phyloP scores from a whole-genome alignment of 768 basidiomycete species.

The Phylloporus sp. region DNA sequence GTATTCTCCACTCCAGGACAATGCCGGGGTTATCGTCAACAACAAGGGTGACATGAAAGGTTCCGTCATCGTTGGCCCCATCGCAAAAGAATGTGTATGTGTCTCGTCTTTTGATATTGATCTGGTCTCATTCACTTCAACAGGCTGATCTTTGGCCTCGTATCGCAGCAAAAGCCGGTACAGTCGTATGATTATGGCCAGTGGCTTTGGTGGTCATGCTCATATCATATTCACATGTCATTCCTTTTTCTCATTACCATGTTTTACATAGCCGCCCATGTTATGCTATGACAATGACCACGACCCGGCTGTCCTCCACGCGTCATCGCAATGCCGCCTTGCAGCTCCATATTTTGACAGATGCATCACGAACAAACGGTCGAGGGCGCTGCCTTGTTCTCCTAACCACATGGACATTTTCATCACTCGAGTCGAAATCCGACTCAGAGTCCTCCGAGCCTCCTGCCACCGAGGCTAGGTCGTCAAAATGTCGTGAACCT shows the following conservation, averaged over 20 bases:
- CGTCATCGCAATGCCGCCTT: not conserved
- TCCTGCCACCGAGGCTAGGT: not conserved
- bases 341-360: conserved; percentile 27
- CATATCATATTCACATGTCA: conserved; percentile 4
- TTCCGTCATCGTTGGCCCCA: conserved; percentile 91
- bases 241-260: conserved; percentile 4
- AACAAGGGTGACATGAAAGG: conserved; percentile 99
- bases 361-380: conserved; percentile 24
- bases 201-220: conserved; percentile 11
- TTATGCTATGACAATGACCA: conserved; percentile 22
- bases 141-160: conserved; percentile 98
- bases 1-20: conserved; percentile 52
- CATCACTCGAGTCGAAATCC: conserved; percentile 16
- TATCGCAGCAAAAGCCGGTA: conserved; percentile 98
- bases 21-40: conserved; percentile 96
- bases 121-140: not conserved
- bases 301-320: not conserved
- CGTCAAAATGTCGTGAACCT: conserved; percentile 72
- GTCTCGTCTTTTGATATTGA: not conserved
- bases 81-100: conserved; percentile 99
- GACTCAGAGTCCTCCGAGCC: conserved; percentile 9
- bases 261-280: conserved; percentile 16
- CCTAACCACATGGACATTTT: not conserved
- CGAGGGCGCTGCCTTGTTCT: conserved; percentile 10
- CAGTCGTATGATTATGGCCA: conserved; percentile 71